Percentiles rank a stretch among this genome's conserved stretches.
These are phyloP conservation scores for Lepidium africanum DNA, from an alignment of 345 rosid species.

Conservation along the genomic window DNA sequence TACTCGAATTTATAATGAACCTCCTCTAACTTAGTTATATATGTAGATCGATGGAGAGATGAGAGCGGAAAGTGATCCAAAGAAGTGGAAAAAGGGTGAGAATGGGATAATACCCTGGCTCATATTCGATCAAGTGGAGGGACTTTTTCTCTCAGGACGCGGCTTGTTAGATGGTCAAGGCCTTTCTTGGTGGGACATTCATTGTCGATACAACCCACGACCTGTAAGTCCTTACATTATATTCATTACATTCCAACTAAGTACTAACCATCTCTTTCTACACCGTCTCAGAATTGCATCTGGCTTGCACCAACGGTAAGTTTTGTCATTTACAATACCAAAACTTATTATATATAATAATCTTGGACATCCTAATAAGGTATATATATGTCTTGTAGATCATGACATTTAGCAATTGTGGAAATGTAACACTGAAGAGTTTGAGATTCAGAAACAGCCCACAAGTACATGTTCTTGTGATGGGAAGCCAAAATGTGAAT, in stretches of 20 bases:
- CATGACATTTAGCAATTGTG: conserved; percentile 18
- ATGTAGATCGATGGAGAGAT: conserved; percentile 15
- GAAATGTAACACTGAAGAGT: conserved; percentile 12
- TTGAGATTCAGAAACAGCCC: conserved; percentile 25
- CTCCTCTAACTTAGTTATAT: not conserved
- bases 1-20: conserved; percentile 1
- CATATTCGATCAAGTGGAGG: conserved; percentile 10
- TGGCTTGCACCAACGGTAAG: conserved; percentile 26
- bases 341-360: not conserved
- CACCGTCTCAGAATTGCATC: conserved; percentile 5
- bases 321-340: not conserved
- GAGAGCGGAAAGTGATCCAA: conserved; percentile 17
- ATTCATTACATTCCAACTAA: not conserved
- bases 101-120: conserved; percentile 25
- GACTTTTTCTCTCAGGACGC: no score
- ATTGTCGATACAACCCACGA: conserved; percentile 23
- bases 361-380: not conserved
- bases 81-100: conserved; percentile 18
- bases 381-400: conserved; percentile 1
- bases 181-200: conserved; percentile 33
- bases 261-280: not conserved
- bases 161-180: conserved; percentile 46
- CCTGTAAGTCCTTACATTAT: not conserved
- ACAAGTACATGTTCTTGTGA: conserved; percentile 24
- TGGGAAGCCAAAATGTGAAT: conserved; percentile 15